A percentile compares a stretch with the other conserved stretches of the same genome.
These are phyloP conservation scores for Epicoccum sorghinum DNA, from an alignment of 2,329 filamentous ascomycete species.

Conservation along the genomic window DNA sequence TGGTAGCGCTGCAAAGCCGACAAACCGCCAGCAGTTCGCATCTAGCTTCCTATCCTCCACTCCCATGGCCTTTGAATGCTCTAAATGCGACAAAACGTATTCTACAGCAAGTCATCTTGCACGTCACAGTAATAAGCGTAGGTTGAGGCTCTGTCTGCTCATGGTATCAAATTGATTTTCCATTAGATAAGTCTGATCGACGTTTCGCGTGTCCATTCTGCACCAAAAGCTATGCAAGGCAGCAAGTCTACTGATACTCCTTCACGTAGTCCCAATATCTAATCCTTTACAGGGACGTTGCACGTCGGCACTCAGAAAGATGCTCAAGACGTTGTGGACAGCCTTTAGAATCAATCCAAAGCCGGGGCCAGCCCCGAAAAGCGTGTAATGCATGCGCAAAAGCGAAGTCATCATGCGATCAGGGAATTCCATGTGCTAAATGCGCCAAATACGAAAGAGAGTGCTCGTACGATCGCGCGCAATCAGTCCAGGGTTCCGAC, in stretches of 20 bases:
- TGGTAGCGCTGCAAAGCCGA: too few relatives aligned
- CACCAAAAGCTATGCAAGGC: not conserved
- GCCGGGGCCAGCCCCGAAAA: conserved; percentile 7
- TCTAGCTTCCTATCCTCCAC: too few relatives aligned
- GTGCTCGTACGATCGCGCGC: not conserved
- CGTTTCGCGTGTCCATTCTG: conserved; percentile 4
- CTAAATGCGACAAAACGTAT: not conserved
- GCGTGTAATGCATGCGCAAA: conserved; percentile 2
- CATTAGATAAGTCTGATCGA: not conserved
- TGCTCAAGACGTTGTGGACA: conserved; percentile 1
- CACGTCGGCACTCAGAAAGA: conserved; percentile 2
- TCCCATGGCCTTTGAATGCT: conserved; percentile 4
- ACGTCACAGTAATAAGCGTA: not conserved
- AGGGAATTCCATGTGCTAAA: not conserved
- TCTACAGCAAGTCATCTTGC: conserved; percentile 5
- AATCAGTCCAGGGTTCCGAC: not conserved
- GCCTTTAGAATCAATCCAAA: not conserved
- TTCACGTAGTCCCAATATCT: not conserved
- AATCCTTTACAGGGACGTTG: not conserved
- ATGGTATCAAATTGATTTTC: not conserved
- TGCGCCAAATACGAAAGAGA: not conserved
- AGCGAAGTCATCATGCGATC: not conserved
- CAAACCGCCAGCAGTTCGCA: too few relatives aligned
- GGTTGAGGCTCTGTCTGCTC: not conserved
- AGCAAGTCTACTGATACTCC: not conserved